Conservation (phyloP, 2,329 filamentous ascomycete genomes). For the Penicillium rolfsii region DNA sequence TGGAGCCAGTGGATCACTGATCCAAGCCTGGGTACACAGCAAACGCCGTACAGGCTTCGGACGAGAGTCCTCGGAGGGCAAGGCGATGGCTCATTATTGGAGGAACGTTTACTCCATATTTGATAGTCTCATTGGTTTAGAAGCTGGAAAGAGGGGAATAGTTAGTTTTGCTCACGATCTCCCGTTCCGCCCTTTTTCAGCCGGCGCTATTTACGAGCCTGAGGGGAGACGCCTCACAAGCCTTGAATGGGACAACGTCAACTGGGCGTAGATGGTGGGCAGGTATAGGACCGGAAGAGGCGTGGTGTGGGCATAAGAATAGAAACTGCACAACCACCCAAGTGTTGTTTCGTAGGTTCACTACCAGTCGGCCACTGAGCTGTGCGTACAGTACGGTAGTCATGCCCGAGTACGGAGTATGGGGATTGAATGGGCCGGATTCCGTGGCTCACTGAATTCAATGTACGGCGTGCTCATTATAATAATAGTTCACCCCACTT, state of each 20-base stretch:
- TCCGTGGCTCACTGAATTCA: background rate
- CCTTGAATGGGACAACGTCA: too few relatives aligned
- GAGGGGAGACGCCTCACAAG: too few relatives aligned
- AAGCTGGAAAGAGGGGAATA: background rate
- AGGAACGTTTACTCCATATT: background rate
- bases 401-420: background rate
- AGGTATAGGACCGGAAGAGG: background rate
- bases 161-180: background rate
- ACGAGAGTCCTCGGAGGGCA: background rate
- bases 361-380: too few relatives aligned
- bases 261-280: background rate
- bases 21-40: background rate
- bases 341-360: background rate
- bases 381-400: too few relatives aligned
- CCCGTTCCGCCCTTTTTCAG: background rate
- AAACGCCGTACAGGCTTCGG: background rate
- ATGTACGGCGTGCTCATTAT: too few relatives aligned
- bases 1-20: slow-evolving; percentile 1
- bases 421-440: background rate
- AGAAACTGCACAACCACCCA: background rate
- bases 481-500: slow-evolving; percentile 8
- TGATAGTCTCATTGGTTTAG: background rate
- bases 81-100: background rate
- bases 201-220: slow-evolving; percentile 12
- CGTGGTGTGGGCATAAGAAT: background rate